Evolutionary conservation across 202 grass and related monocot species (phyloP), one percentile per base, ranked within the genome.

Genomic region (Dendrocalamus latiflorus): DNA sequence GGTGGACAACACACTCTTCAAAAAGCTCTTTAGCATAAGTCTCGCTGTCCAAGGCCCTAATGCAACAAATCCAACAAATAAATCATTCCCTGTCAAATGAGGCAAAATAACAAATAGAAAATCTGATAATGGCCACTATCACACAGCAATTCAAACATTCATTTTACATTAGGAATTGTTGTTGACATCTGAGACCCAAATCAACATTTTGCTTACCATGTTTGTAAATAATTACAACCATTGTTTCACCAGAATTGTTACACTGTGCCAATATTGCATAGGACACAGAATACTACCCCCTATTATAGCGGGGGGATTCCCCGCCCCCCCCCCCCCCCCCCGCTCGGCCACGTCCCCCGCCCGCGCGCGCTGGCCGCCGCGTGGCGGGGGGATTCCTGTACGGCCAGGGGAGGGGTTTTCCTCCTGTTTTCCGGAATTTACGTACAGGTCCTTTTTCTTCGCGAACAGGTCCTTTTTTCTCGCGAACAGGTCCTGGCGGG

Each of bases 1-100:
- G 85, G 78, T 90, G 93, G 74, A 81, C 72, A 49, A 99, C 76
- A 66, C 90, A 92, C 37, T 93, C 91, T 72, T 99, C 85, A 81
- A 99, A 99, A 91, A 93, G 78, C 83, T 95, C 93, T 91, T 62
- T 92, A 59, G 85, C 93, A 60, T 88, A 86, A 72, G 61, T 57
- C 21, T 99, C 93, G 2, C 92, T 85, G 38, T 85, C 89, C 76
- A 95, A 72, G 15, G 88, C 86, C 89, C 96, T 99, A 84, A 84
- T 58, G 34, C 5, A 82, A 86, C 37, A 85, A 70, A 68, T 47
- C 15, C 41, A 85, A 64, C 37, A 88, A 53, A 64, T 36, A 42
- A 93, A 83, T 62, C 41, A 88, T 63, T 81, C 16, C 57, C 3
- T 74, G 53, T 39, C 53, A 0, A 65, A 14, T 66, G 3, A 67